Percentiles rank a stretch among this genome's conserved stretches.
Evolutionary conservation across 1,139 yeast genomes (phyloP).

Genomic region (Saccharomycopsis hybrid): DNA sequence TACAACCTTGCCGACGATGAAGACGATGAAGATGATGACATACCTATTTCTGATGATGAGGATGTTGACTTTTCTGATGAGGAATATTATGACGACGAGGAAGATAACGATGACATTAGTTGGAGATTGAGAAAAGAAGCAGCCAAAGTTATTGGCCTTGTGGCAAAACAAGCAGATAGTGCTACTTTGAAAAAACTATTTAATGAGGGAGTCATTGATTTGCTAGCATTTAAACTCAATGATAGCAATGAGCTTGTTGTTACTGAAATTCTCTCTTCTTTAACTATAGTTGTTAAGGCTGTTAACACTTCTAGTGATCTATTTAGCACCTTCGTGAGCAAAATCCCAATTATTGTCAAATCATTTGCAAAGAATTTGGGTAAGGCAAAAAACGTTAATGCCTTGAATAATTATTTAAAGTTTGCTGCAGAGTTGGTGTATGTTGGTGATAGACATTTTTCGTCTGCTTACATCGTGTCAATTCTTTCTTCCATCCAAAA

Average conservation of each 20-base stretch:
- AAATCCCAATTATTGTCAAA: slow-evolving; percentile 2
- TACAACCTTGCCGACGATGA: slow-evolving; percentile 34
- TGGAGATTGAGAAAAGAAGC: slow-evolving; percentile 65
- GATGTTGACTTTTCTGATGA: slow-evolving; percentile 28
- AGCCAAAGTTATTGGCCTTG: slow-evolving; percentile 28
- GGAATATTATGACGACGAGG: slow-evolving; percentile 39
- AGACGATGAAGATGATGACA: slow-evolving; percentile 32
- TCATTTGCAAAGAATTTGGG: slow-evolving; percentile 4
- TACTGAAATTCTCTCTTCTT: slow-evolving; percentile 11
- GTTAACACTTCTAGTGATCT: not conserved
- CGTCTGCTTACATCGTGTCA: slow-evolving; percentile 6
- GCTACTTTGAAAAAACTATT: not conserved
- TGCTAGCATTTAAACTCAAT: slow-evolving; percentile 9
- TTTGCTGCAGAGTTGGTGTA: slow-evolving; percentile 10
- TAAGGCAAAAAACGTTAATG: slow-evolving; percentile 5
- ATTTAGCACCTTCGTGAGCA: not conserved
- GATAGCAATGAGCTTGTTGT: slow-evolving; percentile 19
- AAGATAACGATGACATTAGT: slow-evolving; percentile 51
- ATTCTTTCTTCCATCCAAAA: slow-evolving; percentile 7
- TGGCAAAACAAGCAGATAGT: not conserved
- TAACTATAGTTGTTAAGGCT: slow-evolving; percentile 4
- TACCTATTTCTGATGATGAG: slow-evolving; percentile 22
- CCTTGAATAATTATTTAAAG: slow-evolving; percentile 6
- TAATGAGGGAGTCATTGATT: slow-evolving; percentile 3
- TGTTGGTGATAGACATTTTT: slow-evolving; percentile 5